Evolutionary conservation across 805 yeast species (phyloP).

Genomic region (Ogataea pilisensis): DNA sequence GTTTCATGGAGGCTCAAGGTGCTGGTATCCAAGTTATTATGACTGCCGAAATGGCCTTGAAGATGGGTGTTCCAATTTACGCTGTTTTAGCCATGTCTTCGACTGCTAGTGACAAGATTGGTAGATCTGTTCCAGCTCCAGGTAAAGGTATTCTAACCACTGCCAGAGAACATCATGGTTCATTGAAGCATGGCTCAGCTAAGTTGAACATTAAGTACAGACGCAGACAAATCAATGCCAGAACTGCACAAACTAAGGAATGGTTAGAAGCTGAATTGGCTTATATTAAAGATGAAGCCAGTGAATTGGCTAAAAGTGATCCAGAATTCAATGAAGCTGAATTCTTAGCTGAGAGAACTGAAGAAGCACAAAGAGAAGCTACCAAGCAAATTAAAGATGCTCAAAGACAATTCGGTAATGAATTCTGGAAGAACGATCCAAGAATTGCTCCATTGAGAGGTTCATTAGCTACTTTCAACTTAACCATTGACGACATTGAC

Average conservation of each 20-base stretch:
- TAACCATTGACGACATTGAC: slow-evolving; percentile 90
- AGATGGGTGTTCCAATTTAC: slow-evolving; percentile 99
- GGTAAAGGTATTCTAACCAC: slow-evolving; percentile 99
- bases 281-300: slow-evolving; percentile 67
- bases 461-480: slow-evolving; percentile 88
- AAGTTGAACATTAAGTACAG: slow-evolving; percentile 89
- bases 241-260: slow-evolving; percentile 68
- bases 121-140: slow-evolving; percentile 99
- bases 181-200: slow-evolving; percentile 72
- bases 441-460: slow-evolving; percentile 97
- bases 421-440: slow-evolving; percentile 85
- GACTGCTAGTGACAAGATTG: slow-evolving; percentile 97
- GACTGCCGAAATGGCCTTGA: slow-evolving; percentile 89
- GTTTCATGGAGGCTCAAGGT: slow-evolving; percentile 99
- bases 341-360: slow-evolving; percentile 78
- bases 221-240: slow-evolving; percentile 78
- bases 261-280: slow-evolving; percentile 86
- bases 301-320: slow-evolving; percentile 40
- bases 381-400: slow-evolving; percentile 82
- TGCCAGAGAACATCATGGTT: slow-evolving; percentile 89
- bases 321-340: slow-evolving; percentile 47
- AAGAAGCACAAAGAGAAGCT: slow-evolving; percentile 83
- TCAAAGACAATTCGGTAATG: slow-evolving; percentile 91
- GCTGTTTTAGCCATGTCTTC: slow-evolving; percentile 93
- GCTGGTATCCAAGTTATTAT: slow-evolving; percentile 96